Conservation (phyloP, 495 filamentous ascomycete genomes). For the Venustampulla echinocandica region DNA sequence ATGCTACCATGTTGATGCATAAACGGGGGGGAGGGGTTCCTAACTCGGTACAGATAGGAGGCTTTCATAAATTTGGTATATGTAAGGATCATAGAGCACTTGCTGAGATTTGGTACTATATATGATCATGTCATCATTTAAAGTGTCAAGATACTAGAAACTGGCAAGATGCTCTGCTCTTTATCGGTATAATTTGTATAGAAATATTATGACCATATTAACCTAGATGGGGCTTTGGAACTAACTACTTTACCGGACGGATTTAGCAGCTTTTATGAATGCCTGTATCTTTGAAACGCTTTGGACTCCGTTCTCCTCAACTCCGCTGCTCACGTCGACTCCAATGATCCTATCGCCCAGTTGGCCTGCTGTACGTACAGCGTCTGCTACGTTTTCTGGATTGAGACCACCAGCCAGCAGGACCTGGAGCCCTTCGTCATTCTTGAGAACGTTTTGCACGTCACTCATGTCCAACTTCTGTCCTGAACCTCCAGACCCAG, state of each 20-base stretch:
- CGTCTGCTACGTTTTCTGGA: conserved; percentile 60
- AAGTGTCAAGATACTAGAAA: too few species aligned
- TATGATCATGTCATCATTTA: too few species aligned
- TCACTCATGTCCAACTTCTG: conserved; percentile 57
- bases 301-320: conserved; percentile 78
- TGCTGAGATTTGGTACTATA: too few species aligned
- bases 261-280: conserved; percentile 71
- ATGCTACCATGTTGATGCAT: too few species aligned
- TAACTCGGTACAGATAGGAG: too few species aligned
- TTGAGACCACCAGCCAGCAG: conserved; percentile 78
- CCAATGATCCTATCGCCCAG: conserved; percentile 56
- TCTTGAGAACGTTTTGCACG: conserved; percentile 52
- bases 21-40: too few species aligned
- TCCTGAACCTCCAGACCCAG: conserved; percentile 74
- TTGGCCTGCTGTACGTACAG: conserved; percentile 48
- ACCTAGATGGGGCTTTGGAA: too few species aligned
- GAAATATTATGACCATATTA: too few species aligned
- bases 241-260: conserved; percentile 16
- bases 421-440: conserved; percentile 52
- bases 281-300: conserved; percentile 70
- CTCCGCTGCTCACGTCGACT: conserved; percentile 89
- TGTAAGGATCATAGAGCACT: too few species aligned
- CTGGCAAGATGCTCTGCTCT: too few species aligned
- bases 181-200: too few species aligned
- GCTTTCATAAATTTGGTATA: too few species aligned